Percentiles rank a stretch among this genome's conserved stretches.
Conservation (phyloP, 2,329 filamentous ascomycete species). For the Aspergillus flavus region DNA sequence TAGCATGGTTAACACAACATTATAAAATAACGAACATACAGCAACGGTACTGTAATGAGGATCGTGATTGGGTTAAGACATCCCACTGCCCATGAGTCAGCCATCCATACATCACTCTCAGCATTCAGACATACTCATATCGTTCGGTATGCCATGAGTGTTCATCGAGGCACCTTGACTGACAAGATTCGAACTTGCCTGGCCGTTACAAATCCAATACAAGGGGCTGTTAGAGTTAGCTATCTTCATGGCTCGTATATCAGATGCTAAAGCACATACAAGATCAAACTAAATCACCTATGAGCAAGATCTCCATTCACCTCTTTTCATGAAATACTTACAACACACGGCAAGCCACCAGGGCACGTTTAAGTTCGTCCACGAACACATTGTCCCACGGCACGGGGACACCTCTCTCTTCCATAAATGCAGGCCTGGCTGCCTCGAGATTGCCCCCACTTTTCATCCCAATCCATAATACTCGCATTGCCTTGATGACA, state of each 20-base stretch:
- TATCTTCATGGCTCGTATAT: background rate
- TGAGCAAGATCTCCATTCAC: background rate
- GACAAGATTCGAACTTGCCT: background rate
- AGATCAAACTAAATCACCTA: background rate
- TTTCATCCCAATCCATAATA: constrained; percentile 8
- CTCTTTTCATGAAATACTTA: background rate
- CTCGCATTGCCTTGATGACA: background rate
- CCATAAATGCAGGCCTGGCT: background rate
- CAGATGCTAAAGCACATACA: background rate
- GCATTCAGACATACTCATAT: background rate
- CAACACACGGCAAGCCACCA: background rate
- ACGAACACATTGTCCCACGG: background rate
- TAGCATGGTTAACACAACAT: background rate
- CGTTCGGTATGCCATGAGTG: background rate
- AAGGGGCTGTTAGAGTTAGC: background rate
- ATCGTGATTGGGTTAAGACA: background rate
- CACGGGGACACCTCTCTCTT: background rate
- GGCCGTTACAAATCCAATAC: background rate
- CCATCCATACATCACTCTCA: no score
- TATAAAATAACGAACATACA: background rate
- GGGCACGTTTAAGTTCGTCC: background rate
- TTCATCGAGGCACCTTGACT: background rate
- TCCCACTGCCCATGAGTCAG: background rate
- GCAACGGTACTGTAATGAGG: background rate
- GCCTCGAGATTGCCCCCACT: constrained; percentile 5